phyloP scores from a whole-genome alignment of 2,329 filamentous ascomycete genomes.

The Thielaviopsis punctulata region DNA sequence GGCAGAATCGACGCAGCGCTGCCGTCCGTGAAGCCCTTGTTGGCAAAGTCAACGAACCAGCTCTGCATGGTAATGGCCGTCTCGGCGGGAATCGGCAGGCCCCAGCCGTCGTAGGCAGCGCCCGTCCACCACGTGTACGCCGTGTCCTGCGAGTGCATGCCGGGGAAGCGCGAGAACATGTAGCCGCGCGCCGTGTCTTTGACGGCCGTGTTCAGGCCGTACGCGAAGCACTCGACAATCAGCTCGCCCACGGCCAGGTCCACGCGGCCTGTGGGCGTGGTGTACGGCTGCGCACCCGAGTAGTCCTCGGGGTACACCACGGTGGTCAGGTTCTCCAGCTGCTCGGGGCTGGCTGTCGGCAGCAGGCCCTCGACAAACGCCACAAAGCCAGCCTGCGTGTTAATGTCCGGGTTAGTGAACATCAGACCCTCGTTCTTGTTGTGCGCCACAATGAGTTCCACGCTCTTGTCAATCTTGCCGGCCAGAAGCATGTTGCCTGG shows the following conservation, averaged over 20 bases:
- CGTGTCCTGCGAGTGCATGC: slow-evolving; percentile 32
- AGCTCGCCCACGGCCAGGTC: slow-evolving; percentile 24
- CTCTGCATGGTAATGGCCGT: slow-evolving; percentile 18
- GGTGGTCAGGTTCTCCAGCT: slow-evolving; percentile 23
- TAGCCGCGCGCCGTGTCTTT: slow-evolving; percentile 30
- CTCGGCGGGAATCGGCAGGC: slow-evolving; percentile 14
- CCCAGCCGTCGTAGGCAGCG: slow-evolving; percentile 12
- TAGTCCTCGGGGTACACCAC: slow-evolving; percentile 14
- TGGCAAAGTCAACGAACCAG: slow-evolving; percentile 19
- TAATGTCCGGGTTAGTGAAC: slow-evolving; percentile 21
- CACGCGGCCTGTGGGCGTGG: slow-evolving; percentile 6
- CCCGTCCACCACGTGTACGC: slow-evolving; percentile 32
- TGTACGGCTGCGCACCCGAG: slow-evolving; percentile 3
- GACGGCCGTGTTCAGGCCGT: slow-evolving; percentile 28
- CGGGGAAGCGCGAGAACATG: slow-evolving; percentile 31
- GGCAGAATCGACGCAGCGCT: not conserved
- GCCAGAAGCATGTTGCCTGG: slow-evolving; percentile 18
- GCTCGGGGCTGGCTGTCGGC: slow-evolving; percentile 12
- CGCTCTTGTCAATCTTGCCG: slow-evolving; percentile 17
- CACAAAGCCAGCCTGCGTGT: slow-evolving; percentile 22
- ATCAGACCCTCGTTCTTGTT: slow-evolving; percentile 32
- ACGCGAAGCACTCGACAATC: slow-evolving; percentile 32
- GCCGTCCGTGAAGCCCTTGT: not conserved
- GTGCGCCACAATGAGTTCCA: slow-evolving; percentile 17
- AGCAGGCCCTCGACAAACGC: slow-evolving; percentile 20